Evolutionary conservation across 192 early-diverging fungal species (phyloP).

Genomic region (Neocallimastix lanati): DNA sequence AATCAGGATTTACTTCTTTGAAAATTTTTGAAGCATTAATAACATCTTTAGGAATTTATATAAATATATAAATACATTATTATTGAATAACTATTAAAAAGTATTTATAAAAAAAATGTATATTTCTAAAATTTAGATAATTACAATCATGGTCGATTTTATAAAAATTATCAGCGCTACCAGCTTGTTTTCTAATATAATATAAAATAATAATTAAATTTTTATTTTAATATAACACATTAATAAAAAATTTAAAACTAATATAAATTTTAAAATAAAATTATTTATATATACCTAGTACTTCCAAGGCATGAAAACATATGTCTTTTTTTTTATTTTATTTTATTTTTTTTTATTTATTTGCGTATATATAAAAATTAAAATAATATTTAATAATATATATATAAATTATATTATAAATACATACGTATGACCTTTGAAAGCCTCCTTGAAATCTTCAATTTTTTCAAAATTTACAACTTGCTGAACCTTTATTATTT

Average conservation of each 20-base stretch:
- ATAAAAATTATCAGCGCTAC: slow-evolving; percentile 40
- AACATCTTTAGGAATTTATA: slow-evolving; percentile 12
- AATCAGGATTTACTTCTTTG: slow-evolving; percentile 23
- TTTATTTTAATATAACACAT: too few species aligned
- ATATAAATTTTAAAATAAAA: too few species aligned
- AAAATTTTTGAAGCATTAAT: slow-evolving; percentile 40
- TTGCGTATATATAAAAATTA: too few species aligned
- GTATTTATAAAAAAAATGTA: too few species aligned
- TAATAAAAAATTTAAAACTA: too few species aligned
- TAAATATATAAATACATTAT: too few species aligned
- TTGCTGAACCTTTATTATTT: slow-evolving; percentile 32
- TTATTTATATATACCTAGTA: slow-evolving; percentile 10
- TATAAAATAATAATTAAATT: too few species aligned
- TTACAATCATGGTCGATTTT: slow-evolving; percentile 55
- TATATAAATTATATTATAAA: background rate
- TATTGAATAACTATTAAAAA: too few species aligned
- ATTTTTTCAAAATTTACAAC: slow-evolving; percentile 60
- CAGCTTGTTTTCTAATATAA: slow-evolving; percentile 30
- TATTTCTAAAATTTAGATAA: too few species aligned
- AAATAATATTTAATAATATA: too few species aligned
- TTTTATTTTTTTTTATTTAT: too few species aligned
- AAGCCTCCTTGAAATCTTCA: slow-evolving; percentile 13
- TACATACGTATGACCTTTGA: slow-evolving; percentile 20
- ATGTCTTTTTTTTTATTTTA: slow-evolving; percentile 13
- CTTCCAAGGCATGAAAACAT: slow-evolving; percentile 58